A percentile compares a stretch with the other conserved stretches of the same genome.
phyloP scores from a whole-genome alignment of 371 early-diverging fungal genomes.

The Actinomortierella ambigua region DNA sequence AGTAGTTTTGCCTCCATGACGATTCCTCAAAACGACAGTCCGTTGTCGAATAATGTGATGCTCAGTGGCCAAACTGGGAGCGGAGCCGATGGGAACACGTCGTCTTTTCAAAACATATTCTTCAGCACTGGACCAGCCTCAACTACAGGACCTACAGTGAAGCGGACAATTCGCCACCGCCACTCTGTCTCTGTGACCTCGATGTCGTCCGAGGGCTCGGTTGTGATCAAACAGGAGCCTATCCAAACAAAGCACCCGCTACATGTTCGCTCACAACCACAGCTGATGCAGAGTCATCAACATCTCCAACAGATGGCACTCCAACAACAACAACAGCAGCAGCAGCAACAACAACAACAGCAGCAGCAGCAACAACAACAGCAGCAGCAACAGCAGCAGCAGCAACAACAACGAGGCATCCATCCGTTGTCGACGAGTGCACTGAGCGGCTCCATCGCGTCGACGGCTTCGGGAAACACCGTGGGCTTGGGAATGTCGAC shows the following conservation, averaged over 20 bases:
- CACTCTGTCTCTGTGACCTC: background rate
- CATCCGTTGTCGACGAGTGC: conserved; percentile 11
- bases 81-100: background rate
- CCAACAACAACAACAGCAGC: conserved; percentile 21
- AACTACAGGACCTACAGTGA: conserved; percentile 29
- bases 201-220: no score
- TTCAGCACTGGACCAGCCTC: conserved; percentile 14
- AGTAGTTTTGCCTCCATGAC: background rate
- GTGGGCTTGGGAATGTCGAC: conserved; percentile 13
- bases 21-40: conserved; percentile 2
- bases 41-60: background rate
- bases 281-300: conserved; percentile 1
- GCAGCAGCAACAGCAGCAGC: conserved; percentile 16
- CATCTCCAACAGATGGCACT: conserved; percentile 4
- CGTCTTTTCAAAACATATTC: conserved; percentile 12
- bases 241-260: no score
- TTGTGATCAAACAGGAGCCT: no score
- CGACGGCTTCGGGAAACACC: conserved; percentile 9
- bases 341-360: conserved; percentile 23
- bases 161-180: conserved; percentile 16
- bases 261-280: background rate
- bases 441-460: conserved; percentile 27
- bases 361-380: conserved; percentile 17
- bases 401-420: conserved; percentile 10
- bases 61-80: background rate